Evolutionary conservation across 768 basidiomycete species (phyloP).

Genomic region (Omphalotus guepiniiformis): DNA sequence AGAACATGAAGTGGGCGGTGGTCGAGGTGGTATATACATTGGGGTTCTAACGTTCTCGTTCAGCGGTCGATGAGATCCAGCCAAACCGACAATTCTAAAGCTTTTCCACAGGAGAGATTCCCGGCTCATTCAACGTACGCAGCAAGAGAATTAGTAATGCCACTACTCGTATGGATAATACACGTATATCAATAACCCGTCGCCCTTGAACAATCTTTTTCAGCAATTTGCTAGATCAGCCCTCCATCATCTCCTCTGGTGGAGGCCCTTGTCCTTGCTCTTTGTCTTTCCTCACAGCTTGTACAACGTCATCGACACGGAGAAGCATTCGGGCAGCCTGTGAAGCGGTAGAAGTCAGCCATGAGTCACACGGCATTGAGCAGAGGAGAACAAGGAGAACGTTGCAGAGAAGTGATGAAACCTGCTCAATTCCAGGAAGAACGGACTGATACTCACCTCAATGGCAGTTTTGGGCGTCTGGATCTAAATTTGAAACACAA

Average conservation of each 20-base stretch:
- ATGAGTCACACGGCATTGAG: neutral
- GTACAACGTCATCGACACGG: conserved; percentile 92
- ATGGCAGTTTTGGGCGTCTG: conserved; percentile 97
- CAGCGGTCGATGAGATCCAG: no score
- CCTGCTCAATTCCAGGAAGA: neutral
- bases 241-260: conserved; percentile 56
- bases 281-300: conserved; percentile 75
- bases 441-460: conserved; percentile 69
- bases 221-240: no score
- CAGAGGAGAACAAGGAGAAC: neutral
- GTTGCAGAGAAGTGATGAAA: neutral
- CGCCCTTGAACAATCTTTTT: no score
- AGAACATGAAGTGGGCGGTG: no score
- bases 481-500: conserved; percentile 45
- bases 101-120: no score
- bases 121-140: no score
- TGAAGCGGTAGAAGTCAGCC: conserved; percentile 8
- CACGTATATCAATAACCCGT: no score
- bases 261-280: conserved; percentile 48
- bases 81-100: no score
- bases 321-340: conserved; percentile 87
- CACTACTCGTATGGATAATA: no score
- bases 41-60: no score
- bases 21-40: no score
- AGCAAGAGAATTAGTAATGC: no score